Evolutionary conservation across 2,329 filamentous ascomycete species (phyloP), one percentile per base, ranked within the genome.

Genomic region (Passalora sequoiae): DNA sequence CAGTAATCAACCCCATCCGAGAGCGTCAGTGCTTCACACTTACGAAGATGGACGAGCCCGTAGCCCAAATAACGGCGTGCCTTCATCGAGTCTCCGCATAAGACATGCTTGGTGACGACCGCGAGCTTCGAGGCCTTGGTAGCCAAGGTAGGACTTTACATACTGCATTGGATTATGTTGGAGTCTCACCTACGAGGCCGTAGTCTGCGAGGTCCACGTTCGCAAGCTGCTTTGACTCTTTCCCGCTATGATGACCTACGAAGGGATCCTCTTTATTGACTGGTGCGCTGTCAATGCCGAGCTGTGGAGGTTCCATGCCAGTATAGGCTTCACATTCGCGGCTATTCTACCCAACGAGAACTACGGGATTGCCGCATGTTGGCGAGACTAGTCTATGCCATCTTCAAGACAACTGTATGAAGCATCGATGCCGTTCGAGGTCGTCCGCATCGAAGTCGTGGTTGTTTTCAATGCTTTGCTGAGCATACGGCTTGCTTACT

Each of bases 221-320:
- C 47, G 1, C 13, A 17, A 4, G 43, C 28, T 15, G 39, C 31
- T 3, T 32, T 47, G 13, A 15, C 30, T 10, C 27, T 15, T 13
- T 25, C 47, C 4, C 24, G 30, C 6, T 22, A 6, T 8, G 3
- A 38, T 30, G 30, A 24, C n/a, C 27, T 29, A 19, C 24, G 15
- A 4, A 12, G n/a, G 8, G 49, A 49, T 40, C 4, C 35, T 49
- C 9, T 40, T 47, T 16, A 31, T 49, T 10, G 40, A 46, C 20
- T 49, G 49, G 24, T 49, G 43, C 40, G 49, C 46, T 29, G 49
- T 46, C 6, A 49, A 49, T 10, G 13, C 36, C 6, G 46, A 44
- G 29, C 30, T 47, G n/a, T 35, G 41, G 19, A 40, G 17, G 4
- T 51, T 51, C 28, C 49, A 49, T 25, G 31, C 16, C 6, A 27